Evolutionary conservation across 371 early-diverging fungal genomes (phyloP), one percentile per base, ranked within the genome.

Genomic region (Conidiobolus incongruus): DNA sequence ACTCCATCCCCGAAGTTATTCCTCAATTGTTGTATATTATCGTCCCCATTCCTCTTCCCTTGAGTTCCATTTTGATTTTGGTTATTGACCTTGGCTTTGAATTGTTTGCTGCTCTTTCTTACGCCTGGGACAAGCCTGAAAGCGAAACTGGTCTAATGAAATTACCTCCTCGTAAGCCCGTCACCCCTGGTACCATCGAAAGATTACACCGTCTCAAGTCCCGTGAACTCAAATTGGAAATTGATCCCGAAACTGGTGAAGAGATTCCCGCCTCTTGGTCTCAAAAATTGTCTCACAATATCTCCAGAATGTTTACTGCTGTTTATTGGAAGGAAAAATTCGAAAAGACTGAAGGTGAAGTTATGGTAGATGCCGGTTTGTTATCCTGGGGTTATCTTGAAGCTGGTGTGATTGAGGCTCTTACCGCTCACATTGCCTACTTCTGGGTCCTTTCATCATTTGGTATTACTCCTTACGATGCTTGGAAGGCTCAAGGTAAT

Each of bases 61-160:
- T 94, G 38, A 61, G 67, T 4, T 64, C 93, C 39, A 70, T 95
- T 50, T 65, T 81, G 46, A 89, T 95, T 44, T 52, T 95, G 46
- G 72, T 84, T 7, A 75, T 89, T 33, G 93, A 95, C 69, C 70
- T 94, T 33, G 89, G 91, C 8, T 91, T 86, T 54, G 96, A 94
- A 58, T 47, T 95, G 48, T 66, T 81, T 50, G 62, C 74, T 16
- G 86, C 92, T 7, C 60, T 93, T 28, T 66, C 81, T 7, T 91
- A 73, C 62, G 94, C 96, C n/a, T 95, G 73, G 72, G 96, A 95
- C 61, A 61, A 62, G 11, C 74, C 93, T 10, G 96, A 95, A 65
- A 56, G 69, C 0, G 49, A 52, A 37, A 62, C 50, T 22, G 77
- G 79, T 33, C 55, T 95, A 47, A 92, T 95, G 92, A 74, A 65